Percentiles rank a stretch among this genome's conserved stretches.
Conservation (phyloP, 2,329 filamentous ascomycete genomes). For the Dryadomyces quercus-mongolicae region DNA sequence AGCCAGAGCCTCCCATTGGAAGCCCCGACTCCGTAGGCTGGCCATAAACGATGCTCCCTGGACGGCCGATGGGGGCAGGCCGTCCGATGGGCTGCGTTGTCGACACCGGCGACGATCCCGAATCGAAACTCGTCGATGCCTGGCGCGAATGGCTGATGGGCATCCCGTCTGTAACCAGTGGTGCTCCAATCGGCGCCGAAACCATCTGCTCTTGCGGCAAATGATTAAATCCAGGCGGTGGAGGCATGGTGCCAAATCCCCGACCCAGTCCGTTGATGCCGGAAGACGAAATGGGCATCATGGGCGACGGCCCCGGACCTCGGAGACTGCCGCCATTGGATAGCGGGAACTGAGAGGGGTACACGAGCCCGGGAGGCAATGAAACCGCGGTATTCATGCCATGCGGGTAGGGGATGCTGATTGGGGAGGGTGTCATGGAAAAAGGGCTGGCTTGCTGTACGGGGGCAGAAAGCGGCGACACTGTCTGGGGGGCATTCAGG, state of each 20-base stretch:
- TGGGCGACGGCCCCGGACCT: conserved; percentile 24
- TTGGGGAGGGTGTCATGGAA: conserved; percentile 24
- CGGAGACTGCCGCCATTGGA: conserved; percentile 2
- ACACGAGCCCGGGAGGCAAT: conserved; percentile 6
- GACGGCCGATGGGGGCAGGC: conserved; percentile 78
- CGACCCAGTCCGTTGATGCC: conserved; percentile 32
- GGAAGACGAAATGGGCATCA: too few relatives aligned
- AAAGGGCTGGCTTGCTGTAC: conserved; percentile 35
- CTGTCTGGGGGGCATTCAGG: not conserved
- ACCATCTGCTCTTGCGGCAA: conserved; percentile 23
- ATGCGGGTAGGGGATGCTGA: conserved; percentile 27
- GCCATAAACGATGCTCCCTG: conserved; percentile 56
- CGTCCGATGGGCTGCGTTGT: conserved; percentile 64
- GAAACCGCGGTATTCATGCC: conserved; percentile 18
- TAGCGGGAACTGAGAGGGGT: conserved; percentile 1
- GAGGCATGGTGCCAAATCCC: conserved; percentile 32
- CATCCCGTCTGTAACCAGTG: conserved; percentile 20
- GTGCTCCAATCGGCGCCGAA: conserved; percentile 5
- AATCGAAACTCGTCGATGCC: conserved; percentile 56
- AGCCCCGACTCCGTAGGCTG: conserved; percentile 23
- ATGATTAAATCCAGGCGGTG: conserved; percentile 44
- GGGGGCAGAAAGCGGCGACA: conserved; percentile 1
- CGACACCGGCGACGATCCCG: conserved; percentile 25
- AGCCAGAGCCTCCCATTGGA: conserved; percentile 12
- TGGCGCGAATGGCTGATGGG: conserved; percentile 61